Evolutionary conservation across 495 filamentous ascomycete genomes (phyloP).

Genomic region (Endocarpon pusillum): DNA sequence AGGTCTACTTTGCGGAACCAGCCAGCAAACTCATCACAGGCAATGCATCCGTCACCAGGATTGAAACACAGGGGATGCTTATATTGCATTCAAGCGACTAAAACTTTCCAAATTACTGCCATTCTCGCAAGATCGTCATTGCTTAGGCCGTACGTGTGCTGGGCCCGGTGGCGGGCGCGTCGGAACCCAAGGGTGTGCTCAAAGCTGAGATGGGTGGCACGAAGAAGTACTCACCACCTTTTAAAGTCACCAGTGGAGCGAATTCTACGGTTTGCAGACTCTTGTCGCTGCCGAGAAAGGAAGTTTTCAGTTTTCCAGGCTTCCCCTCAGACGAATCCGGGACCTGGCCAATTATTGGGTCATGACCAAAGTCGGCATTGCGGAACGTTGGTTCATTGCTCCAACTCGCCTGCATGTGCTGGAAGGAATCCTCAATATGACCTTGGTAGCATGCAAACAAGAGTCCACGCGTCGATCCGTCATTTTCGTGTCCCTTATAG

Average conservation of each 20-base stretch:
- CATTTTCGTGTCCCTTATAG: conserved; percentile 7
- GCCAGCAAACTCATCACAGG: neutral
- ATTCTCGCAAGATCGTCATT: neutral
- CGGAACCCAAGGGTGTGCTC: no score
- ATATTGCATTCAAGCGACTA: neutral
- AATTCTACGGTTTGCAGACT: neutral
- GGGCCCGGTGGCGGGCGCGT: neutral
- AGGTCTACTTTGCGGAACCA: no score
- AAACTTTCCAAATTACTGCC: neutral
- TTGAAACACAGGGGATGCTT: neutral
- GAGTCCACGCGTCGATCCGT: conserved; percentile 19
- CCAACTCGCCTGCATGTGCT: conserved; percentile 20
- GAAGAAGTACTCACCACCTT: conserved; percentile 18
- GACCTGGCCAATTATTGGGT: conserved; percentile 20
- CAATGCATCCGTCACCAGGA: neutral
- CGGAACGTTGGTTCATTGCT: neutral
- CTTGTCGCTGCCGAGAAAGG: neutral
- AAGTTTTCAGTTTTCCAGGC: neutral
- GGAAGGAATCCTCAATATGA: conserved; percentile 20
- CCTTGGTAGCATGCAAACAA: conserved; percentile 27
- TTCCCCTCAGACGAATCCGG: neutral
- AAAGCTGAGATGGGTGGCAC: neutral
- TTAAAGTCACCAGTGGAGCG: conserved; percentile 6
- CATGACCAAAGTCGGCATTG: conserved; percentile 12
- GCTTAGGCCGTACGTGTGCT: neutral